Base-by-base conservation (phyloP, 83 land plant genomes). In the Diphasiastrum complanatum region DNA sequence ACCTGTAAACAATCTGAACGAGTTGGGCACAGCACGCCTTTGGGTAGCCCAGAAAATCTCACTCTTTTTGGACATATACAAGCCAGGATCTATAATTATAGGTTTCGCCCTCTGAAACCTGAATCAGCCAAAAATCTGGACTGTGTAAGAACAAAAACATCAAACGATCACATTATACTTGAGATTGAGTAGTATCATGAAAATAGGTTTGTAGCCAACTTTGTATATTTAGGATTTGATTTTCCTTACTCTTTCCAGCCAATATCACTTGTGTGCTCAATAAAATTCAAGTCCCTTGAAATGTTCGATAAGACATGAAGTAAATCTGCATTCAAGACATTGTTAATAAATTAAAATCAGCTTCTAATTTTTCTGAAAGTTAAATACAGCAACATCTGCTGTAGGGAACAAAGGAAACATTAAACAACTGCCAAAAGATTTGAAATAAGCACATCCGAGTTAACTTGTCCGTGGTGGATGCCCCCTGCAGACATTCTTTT, bases 1-100 rank as follows among this genome's bases (percentile, higher is more conserved):
- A 85, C 89, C 89, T 26, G 89, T 85, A 57, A 78, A 85, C 50
- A 85, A 72, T 57, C 77, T 85, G 64, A 79, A 85, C 23, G 81
- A 26, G 5, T 82, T 74, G 4, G 89, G 89, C 31, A 85, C 65
- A 23, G 72, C 58, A 6, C 89, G 78, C 0, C 66, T 69, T 62
- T 79, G 77, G 24, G 73, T 69, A 8, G 77, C 75, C 64, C 57
- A 59, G 31, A 74, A 51, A 48, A 85, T 26, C 40, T 82, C 86
- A 49, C 69, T 75, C 35, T 85, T 85, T 45, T 68, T 82, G 1
- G 83, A 79, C 8, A 76, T 50, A 43, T 85, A 79, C 34, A 85
- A 72, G 10, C 83, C 89, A 3, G 89, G 89, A 63, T 85, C 89
- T 37, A 85, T 29, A 40, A 85, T 72, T 32, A 85, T 75, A 4